A percentile compares a stretch with the other conserved stretches of the same genome.
These are phyloP conservation scores for Xylaria venustula DNA, from an alignment of 495 filamentous ascomycete genomes.

Conservation along the genomic window DNA sequence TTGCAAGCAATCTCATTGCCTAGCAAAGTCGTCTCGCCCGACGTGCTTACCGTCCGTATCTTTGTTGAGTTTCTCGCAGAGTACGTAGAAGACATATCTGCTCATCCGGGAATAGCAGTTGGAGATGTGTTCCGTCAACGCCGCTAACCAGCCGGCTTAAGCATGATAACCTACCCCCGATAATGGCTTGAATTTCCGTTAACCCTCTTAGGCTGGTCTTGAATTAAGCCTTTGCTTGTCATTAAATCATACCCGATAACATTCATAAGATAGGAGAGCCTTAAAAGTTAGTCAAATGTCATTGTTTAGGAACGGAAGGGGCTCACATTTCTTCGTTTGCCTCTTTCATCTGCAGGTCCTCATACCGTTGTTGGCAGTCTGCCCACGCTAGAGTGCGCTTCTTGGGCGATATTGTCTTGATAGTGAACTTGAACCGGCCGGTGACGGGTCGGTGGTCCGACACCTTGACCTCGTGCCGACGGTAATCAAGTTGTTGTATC, in stretches of 20 bases:
- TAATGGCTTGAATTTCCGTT: constrained; percentile 32
- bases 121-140: neutral
- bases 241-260: constrained; percentile 46
- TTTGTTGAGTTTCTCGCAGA: too few relatives aligned
- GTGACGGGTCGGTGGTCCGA: constrained; percentile 94
- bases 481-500: constrained; percentile 84
- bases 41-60: too few relatives aligned
- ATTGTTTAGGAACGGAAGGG: neutral
- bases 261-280: constrained; percentile 43
- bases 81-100: too few relatives aligned
- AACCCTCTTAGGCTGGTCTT: constrained; percentile 31
- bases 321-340: constrained; percentile 54
- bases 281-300: constrained; percentile 23
- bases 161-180: constrained; percentile 16
- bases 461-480: constrained; percentile 81
- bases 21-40: too few relatives aligned
- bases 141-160: neutral
- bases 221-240: constrained; percentile 38
- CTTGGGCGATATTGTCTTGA: constrained; percentile 73
- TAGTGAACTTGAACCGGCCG: constrained; percentile 72
- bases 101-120: too few relatives aligned
- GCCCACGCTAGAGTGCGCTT: constrained; percentile 66
- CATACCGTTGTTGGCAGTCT: constrained; percentile 67
- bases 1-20: neutral
- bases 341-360: constrained; percentile 66